Base-by-base conservation (phyloP, 1,284 basidiomycete genomes). In the Mycosarcoma maydis region DNA sequence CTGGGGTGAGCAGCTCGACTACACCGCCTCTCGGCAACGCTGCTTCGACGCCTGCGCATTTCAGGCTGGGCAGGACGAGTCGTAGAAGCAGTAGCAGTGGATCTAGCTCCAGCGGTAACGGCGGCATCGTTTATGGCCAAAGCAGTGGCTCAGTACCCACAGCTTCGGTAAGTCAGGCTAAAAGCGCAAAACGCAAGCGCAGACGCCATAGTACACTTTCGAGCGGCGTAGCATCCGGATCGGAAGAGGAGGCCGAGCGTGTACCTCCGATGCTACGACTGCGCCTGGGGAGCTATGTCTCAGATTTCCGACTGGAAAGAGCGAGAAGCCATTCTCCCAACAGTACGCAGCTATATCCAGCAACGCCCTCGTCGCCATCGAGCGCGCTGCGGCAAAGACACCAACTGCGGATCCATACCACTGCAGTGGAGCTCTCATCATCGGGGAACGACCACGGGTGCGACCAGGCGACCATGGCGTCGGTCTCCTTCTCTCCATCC, bases 201-300 rank as follows among this genome's bases (percentile, higher is more conserved):
- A 33, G 64, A 23, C 42, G 64, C 14, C 53, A 62, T 22, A 67
- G 56, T 27, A 60, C 64, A 4, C 45, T 65, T 0, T 43, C 42
- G 20, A 67, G 48, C 24, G 53, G 48, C 1, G 33, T 56, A 4
- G 59, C 47, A 4, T 51, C 48, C 3, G 59, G 51, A n/a, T 67
- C 64, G 47, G 64, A 67, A 5, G 47, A 67, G 4, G 64, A 67
- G 22, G 32, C 23, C 9, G 60, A 49, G 7, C 22, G 45, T 7
- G 47, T 39, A 7, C 45, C 41, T 11, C 64, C 64, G 4, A 53
- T 51, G 13, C 50, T 67, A 9, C 19, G 64, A 9, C 26, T 67
- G 11, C 37, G 56, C 4, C 27, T 67, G n/a, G 56, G 56, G 4
- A 55, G 56, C 34, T 60, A 59, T 14, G 56, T 60, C 1, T 52